Evolutionary conservation across 495 filamentous ascomycete species (phyloP), one percentile per base, ranked within the genome.

Genomic region (Polyplosphaeria fusca): DNA sequence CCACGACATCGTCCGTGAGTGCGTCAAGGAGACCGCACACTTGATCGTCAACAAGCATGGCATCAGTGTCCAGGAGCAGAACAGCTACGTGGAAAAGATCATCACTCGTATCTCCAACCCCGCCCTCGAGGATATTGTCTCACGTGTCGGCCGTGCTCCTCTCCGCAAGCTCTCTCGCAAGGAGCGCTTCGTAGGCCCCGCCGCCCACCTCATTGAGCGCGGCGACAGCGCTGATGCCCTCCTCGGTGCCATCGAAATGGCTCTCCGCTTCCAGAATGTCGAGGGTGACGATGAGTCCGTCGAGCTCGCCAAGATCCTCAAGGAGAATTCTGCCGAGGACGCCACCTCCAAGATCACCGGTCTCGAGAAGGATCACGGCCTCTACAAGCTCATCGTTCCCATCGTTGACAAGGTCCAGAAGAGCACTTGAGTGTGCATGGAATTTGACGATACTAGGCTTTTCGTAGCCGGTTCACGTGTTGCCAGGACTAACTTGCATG

Each of bases 161-260:
- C 74, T 97, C 52, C 83, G 93, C 70, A 98, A 98, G 79, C 79
- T 97, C 13, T 83, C 84, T 52, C 86, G 89, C 68, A 88, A 90
- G 71, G 93, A 98, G 72, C 89, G 93, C 30, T 94, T 98, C 77
- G 86, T 98, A 70, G 91, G 89, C 58, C 93, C 93, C 20, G 91
- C 91, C 13, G 80, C 88, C 14, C 83, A 91, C 65, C 78, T 95
- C 23, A 88, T 88, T 22, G 88, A 96, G 76, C 73, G 78, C 26
- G 87, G 86, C 42, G 76, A 85, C 69, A 81, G 85, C 65, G 82
- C 79, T 60, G 73, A 80, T n/a, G 81, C 79, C 3, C 73, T 96
- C 23, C 67, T 96, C 47, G 86, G 81, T 42, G 86, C 86, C 37
- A 76, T 89, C 46, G 89, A 95, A 77, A 86, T 88, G 82, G 87